Base-by-base conservation (phyloP, 805 yeast genomes). In the Yamadazyma tumulicola region DNA sequence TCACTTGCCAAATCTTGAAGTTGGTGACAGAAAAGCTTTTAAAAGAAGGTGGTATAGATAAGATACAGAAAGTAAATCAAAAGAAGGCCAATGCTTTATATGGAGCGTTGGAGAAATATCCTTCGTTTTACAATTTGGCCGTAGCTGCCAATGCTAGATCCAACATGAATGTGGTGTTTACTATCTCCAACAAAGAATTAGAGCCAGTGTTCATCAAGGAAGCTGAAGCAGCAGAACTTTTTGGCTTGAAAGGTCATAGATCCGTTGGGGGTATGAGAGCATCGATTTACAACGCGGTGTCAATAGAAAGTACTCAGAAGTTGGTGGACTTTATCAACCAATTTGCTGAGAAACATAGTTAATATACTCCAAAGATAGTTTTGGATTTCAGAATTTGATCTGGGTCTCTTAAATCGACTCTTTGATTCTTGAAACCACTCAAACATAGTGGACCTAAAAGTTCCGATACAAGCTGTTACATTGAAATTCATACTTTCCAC, bases 201-300 rank as follows among this genome's bases (percentile, higher is more conserved):
- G 96, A 89, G 52, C 69, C 73, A 5, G 63, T 74, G 40, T 93
- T 93, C 62, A 52, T 91, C 41, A 66, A 75, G 41, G 79, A 70
- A 31, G 95, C 97, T 3, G 72, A 67, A 16, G 74, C 58, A 18
- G 54, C 46, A 37, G 72, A 75, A 2, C 69, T 93, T 43, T 66
- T 79, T 4, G 97, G 97, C 5, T 72, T 91, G 52, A 85, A 88
- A 63, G 97, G 98, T 26, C 97, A 91, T 62, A 77, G 97, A 58
- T 86, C 96, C 4, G 97, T 91, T 28, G 97, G 97, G 33, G 98
- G 98, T 19, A 83, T 93, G 62, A 81, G 98, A 61, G 89, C 94
- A 11, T 88, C 97, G 10, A 67, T 88, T 35, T 89, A 91, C 61
- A 91, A 93, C 53, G 96, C 97, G 11, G 84, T 93, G 34, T 58